A percentile compares a stretch with the other conserved stretches of the same genome.
phyloP scores from a whole-genome alignment of 2,329 filamentous ascomycete species.

The Volutella citrinella region DNA sequence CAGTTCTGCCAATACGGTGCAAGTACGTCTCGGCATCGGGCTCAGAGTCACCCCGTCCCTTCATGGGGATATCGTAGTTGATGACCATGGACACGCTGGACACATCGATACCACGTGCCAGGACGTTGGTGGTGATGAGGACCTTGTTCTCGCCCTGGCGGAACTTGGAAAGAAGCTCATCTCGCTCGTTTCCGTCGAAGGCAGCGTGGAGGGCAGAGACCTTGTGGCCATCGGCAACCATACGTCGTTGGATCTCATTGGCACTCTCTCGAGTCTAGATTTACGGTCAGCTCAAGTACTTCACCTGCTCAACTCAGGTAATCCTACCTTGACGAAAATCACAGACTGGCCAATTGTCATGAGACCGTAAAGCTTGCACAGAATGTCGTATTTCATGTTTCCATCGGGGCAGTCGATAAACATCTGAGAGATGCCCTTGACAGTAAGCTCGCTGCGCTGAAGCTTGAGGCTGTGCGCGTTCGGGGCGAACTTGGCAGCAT shows the following conservation, averaged over 20 bases:
- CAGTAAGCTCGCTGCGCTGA: constrained; percentile 86
- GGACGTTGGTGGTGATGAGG: constrained; percentile 94
- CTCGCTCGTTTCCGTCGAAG: constrained; percentile 79
- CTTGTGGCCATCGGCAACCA: constrained; percentile 86
- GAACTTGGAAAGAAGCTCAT: constrained; percentile 82
- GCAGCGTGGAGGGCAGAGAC: constrained; percentile 88
- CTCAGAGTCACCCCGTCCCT: constrained; percentile 72
- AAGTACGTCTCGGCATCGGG: constrained; percentile 95
- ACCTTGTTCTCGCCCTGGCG: constrained; percentile 86
- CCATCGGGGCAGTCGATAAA: constrained; percentile 90
- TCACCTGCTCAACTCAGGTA: not conserved
- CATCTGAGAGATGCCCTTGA: constrained; percentile 96
- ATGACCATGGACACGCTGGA: constrained; percentile 95
- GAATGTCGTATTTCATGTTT: constrained; percentile 78
- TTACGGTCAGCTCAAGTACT: constrained; percentile 18
- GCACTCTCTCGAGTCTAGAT: constrained; percentile 79
- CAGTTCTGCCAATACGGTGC: constrained; percentile 95
- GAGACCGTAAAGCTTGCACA: constrained; percentile 90
- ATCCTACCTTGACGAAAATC: constrained; percentile 84
- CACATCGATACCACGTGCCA: constrained; percentile 91
- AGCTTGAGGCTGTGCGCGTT: constrained; percentile 84
- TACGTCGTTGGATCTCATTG: constrained; percentile 77
- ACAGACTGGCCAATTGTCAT: constrained; percentile 98
- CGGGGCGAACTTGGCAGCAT: constrained; percentile 81
- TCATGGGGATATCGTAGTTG: constrained; percentile 88